A percentile compares a stretch with the other conserved stretches of the same genome.
phyloP scores from a whole-genome alignment of 2,329 filamentous ascomycete genomes.

The Orbilia blumenaviensis region DNA sequence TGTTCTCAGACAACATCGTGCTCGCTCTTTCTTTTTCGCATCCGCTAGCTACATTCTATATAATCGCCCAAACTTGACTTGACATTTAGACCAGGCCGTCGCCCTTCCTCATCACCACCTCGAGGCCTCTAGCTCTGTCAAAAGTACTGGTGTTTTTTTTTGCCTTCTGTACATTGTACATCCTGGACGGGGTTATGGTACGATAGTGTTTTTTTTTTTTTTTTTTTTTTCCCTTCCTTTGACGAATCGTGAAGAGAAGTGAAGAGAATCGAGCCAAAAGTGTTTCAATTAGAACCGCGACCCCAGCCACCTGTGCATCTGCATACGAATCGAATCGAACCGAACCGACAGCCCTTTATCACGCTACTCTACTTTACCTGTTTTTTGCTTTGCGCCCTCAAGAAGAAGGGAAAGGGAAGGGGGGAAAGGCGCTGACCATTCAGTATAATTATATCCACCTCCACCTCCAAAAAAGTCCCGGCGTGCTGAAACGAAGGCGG shows the following conservation, averaged over 20 bases:
- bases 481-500: constrained; percentile 33
- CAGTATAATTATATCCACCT: constrained; percentile 25
- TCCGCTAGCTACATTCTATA: constrained; percentile 42
- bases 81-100: constrained; percentile 37
- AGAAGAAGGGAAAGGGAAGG: background rate
- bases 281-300: constrained; percentile 10
- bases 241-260: background rate
- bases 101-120: no score
- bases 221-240: no score
- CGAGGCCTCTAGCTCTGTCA: no score
- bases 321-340: constrained; percentile 4
- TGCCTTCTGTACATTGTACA: background rate
- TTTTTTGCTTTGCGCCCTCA: background rate
- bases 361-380: background rate
- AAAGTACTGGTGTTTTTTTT: background rate
- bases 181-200: background rate
- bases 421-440: constrained; percentile 2
- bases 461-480: constrained; percentile 5
- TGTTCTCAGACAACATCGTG: constrained; percentile 5
- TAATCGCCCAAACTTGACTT: constrained; percentile 11
- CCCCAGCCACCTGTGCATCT: constrained; percentile 17
- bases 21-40: constrained; percentile 29
- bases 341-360: constrained; percentile 11
- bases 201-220: background rate
- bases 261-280: background rate